phyloP scores from a whole-genome alignment of 2,329 filamentous ascomycete species.

The Cytospora paraplurivora region DNA sequence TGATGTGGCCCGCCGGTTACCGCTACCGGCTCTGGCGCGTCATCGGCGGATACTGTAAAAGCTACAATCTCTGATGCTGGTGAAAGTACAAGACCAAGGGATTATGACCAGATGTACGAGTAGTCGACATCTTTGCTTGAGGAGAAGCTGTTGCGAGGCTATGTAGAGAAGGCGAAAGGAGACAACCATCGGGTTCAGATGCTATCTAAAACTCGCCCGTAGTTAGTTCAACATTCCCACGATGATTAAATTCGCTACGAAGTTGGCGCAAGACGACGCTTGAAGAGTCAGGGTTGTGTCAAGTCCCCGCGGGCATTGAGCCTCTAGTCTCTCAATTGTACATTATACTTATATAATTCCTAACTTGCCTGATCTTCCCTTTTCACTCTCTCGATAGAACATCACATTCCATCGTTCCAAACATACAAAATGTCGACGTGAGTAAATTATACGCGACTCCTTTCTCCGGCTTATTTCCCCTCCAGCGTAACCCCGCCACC shows the following conservation, averaged over 20 bases:
- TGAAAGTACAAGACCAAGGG: constrained; percentile 11
- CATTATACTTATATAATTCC: constrained; percentile 18
- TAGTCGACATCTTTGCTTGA: constrained; percentile 9
- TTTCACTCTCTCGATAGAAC: neutral
- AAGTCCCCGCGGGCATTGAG: constrained; percentile 18
- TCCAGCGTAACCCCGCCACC: constrained; percentile 32
- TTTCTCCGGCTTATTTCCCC: constrained; percentile 9
- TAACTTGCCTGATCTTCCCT: constrained; percentile 1
- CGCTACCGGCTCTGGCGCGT: constrained; percentile 24
- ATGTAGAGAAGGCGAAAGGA: neutral
- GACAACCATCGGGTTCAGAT: constrained; percentile 13
- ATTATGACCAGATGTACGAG: constrained; percentile 15
- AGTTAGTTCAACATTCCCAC: constrained; percentile 4
- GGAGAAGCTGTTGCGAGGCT: constrained; percentile 1
- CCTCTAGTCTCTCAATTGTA: constrained; percentile 25
- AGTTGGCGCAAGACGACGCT: constrained; percentile 14
- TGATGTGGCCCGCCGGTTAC: constrained; percentile 11
- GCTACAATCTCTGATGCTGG: constrained; percentile 15
- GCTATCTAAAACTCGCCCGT: constrained; percentile 3
- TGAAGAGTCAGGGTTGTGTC: constrained; percentile 16
- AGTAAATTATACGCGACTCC: constrained; percentile 4
- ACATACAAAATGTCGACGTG: constrained; percentile 33
- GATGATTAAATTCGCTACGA: constrained; percentile 16
- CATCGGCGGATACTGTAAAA: constrained; percentile 13
- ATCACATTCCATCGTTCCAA: constrained; percentile 5